Conservation (phyloP, 2,329 filamentous ascomycete genomes). For the Chrysoporthe austroafricana region DNA sequence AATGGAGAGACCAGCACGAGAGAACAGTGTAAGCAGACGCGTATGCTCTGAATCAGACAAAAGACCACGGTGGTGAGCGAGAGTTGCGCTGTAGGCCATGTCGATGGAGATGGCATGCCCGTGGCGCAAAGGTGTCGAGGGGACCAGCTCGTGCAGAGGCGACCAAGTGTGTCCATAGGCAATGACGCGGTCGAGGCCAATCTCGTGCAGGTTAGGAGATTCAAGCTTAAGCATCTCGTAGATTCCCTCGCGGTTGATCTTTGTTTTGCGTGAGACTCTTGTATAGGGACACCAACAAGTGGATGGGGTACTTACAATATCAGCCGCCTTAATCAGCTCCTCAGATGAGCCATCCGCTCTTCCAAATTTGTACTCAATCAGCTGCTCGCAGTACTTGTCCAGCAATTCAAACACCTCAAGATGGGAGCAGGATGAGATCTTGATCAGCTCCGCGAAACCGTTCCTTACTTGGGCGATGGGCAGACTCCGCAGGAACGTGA, state of each 20-base stretch:
- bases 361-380: conserved; percentile 69
- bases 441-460: conserved; percentile 76
- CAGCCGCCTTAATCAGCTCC: conserved; percentile 64
- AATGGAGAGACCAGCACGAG: conserved; percentile 71
- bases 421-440: conserved; percentile 74
- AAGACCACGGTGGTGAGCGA: conserved; percentile 65
- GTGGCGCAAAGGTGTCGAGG: conserved; percentile 69
- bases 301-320: conserved; percentile 40
- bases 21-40: conserved; percentile 69
- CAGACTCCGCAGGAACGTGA: conserved; percentile 70
- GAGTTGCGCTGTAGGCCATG: conserved; percentile 75
- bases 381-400: conserved; percentile 69
- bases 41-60: conserved; percentile 63
- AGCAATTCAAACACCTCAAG: conserved; percentile 67
- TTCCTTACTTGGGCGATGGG: conserved; percentile 72
- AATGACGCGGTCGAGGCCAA: conserved; percentile 72
- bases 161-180: conserved; percentile 78
- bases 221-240: conserved; percentile 75
- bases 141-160: conserved; percentile 71
- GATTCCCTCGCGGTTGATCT: conserved; percentile 71
- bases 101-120: conserved; percentile 77
- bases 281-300: no score
- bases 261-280: conserved; percentile 25
- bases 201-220: conserved; percentile 74
- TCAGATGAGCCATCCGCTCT: conserved; percentile 57